phyloP scores from a whole-genome alignment of 129 eudicot genomes.

The Daucus carota region DNA sequence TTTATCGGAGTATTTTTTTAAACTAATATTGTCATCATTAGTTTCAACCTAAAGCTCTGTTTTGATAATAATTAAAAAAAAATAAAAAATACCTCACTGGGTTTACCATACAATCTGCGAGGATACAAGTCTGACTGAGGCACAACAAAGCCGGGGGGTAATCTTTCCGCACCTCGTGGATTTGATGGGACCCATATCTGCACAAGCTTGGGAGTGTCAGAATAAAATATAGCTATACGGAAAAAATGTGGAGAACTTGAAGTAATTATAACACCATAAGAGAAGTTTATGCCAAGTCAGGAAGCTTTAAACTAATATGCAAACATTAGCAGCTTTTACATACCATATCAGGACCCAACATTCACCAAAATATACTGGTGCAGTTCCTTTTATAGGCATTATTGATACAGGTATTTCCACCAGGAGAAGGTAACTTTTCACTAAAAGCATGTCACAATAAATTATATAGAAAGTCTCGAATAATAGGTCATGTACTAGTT shows the following conservation, averaged over 20 bases:
- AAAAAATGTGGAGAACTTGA: neutral
- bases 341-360: neutral
- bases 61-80: neutral
- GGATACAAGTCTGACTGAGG: slow-evolving; percentile 25
- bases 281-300: neutral
- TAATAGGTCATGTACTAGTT: neutral
- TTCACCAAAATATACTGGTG: neutral
- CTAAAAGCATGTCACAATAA: neutral
- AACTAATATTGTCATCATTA: neutral
- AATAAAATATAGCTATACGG: neutral
- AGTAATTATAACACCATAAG: neutral
- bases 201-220: neutral
- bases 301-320: neutral
- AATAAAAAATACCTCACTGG: slow-evolving; percentile 18
- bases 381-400: neutral
- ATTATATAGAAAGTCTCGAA: neutral
- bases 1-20: neutral
- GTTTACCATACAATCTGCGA: slow-evolving; percentile 28
- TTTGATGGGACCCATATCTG: slow-evolving; percentile 28
- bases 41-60: neutral
- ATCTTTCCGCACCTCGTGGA: slow-evolving; percentile 30
- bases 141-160: slow-evolving; percentile 25
- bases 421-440: neutral
- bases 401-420: neutral
- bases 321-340: neutral